These are phyloP conservation scores for Mortierella sp. DNA, from an alignment of 371 early-diverging fungal genomes.

Conservation along the genomic window DNA sequence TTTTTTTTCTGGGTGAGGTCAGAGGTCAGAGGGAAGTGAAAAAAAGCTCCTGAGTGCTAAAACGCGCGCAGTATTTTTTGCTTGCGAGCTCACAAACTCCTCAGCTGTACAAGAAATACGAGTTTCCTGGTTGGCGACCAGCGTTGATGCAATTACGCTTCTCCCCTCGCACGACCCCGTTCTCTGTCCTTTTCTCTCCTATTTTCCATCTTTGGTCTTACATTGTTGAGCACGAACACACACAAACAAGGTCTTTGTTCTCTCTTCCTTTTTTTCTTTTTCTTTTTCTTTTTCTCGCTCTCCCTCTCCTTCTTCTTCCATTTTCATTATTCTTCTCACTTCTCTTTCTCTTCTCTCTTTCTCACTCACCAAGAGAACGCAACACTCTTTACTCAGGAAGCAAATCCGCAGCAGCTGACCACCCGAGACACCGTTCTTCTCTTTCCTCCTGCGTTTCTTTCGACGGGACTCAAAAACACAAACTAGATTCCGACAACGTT, in stretches of 20 bases:
- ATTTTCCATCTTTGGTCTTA: neutral
- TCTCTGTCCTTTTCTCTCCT: neutral
- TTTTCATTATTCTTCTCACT: no score
- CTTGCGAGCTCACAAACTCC: neutral
- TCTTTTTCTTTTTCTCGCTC: neutral
- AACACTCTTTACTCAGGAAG: neutral
- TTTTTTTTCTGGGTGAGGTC: neutral
- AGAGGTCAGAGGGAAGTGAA: neutral
- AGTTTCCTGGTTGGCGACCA: neutral
- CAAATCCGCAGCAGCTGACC: neutral
- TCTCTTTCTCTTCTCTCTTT: neutral
- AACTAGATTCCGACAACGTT: slow-evolving; percentile 5
- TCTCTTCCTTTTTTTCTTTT: neutral
- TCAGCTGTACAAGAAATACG: neutral
- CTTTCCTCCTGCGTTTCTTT: neutral
- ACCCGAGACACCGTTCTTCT: neutral
- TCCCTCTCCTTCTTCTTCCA: neutral
- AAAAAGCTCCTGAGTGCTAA: neutral
- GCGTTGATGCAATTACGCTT: neutral
- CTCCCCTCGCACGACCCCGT: neutral
- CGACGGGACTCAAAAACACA: neutral
- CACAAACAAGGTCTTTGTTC: neutral
- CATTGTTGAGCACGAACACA: neutral
- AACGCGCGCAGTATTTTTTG: neutral
- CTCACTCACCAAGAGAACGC: neutral